Percentiles rank a stretch among this genome's conserved stretches.
Conservation (phyloP, 1,139 yeast species). For the Blastobotrys capitulatus region DNA sequence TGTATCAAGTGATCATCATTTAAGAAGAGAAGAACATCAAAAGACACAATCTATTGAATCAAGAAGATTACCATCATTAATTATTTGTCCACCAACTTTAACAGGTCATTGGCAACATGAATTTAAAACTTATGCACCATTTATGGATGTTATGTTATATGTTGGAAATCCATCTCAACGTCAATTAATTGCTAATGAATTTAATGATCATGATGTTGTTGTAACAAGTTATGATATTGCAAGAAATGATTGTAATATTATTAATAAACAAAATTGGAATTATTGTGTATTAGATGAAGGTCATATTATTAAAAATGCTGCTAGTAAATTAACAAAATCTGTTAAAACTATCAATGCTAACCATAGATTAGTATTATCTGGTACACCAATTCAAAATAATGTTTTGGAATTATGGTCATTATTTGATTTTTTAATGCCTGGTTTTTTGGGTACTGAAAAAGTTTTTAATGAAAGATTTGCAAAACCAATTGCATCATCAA, state of each 20-base stretch:
- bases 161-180: conserved; percentile 90
- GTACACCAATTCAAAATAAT: conserved; percentile 97
- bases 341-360: conserved; percentile 80
- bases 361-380: conserved; percentile 85
- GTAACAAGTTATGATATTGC: conserved; percentile 96
- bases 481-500: conserved; percentile 91
- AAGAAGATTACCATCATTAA: conserved; percentile 73
- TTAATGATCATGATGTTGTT: conserved; percentile 68
- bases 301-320: conserved; percentile 89
- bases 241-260: conserved; percentile 74
- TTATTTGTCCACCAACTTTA: conserved; percentile 93
- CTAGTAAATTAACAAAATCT: conserved; percentile 81
- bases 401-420: conserved; percentile 96
- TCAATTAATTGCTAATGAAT: conserved; percentile 46
- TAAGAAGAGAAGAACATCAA: conserved; percentile 64
- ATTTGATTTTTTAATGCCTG: conserved; percentile 98
- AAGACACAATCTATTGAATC: conserved; percentile 59
- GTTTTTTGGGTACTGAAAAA: conserved; percentile 93
- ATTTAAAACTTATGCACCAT: conserved; percentile 83
- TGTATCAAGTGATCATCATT: conserved; percentile 90
- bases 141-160: conserved; percentile 73
- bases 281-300: conserved; percentile 98
- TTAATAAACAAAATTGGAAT: conserved; percentile 66
- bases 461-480: conserved; percentile 93
- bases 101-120: conserved; percentile 99